Percentiles rank a stretch among this genome's conserved stretches.
These are phyloP conservation scores for Collybiopsis confluens DNA, from an alignment of 768 basidiomycete genomes.

Conservation along the genomic window DNA sequence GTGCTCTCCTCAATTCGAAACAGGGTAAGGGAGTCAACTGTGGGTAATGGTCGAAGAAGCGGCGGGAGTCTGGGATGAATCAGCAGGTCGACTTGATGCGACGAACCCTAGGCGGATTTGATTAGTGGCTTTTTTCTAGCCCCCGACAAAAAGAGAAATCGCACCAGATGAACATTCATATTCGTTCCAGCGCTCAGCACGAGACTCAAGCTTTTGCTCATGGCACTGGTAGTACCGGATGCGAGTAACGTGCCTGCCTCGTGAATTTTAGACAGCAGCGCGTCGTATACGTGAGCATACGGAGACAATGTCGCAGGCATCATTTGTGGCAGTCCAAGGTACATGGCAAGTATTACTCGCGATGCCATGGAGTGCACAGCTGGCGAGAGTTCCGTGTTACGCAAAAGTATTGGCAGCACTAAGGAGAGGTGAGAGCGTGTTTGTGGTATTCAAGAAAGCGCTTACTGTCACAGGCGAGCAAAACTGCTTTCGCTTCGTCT, in stretches of 20 bases:
- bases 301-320: slow-evolving; percentile 51
- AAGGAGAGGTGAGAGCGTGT: slow-evolving; percentile 4
- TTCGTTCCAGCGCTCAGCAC: slow-evolving; percentile 38
- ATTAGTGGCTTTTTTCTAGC: background rate
- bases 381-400: slow-evolving; percentile 45
- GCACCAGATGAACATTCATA: slow-evolving; percentile 25
- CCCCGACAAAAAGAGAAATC: slow-evolving; percentile 9
- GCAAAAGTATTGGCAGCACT: slow-evolving; percentile 51
- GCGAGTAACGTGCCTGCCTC: slow-evolving; percentile 43
- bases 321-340: slow-evolving; percentile 53
- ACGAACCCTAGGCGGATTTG: background rate
- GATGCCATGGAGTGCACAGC: slow-evolving; percentile 55
- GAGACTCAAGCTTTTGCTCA: slow-evolving; percentile 60
- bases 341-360: slow-evolving; percentile 54
- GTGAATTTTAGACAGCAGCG: slow-evolving; percentile 43
- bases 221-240: slow-evolving; percentile 49
- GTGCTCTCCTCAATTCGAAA: slow-evolving; percentile 59
- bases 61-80: slow-evolving; percentile 82
- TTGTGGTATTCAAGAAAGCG: background rate
- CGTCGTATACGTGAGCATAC: slow-evolving; percentile 44
- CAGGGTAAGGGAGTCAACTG: slow-evolving; percentile 56
- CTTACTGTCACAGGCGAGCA: slow-evolving; percentile 58
- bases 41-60: slow-evolving; percentile 61
- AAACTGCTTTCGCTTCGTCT: slow-evolving; percentile 48
- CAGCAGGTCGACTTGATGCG: slow-evolving; percentile 48